Conservation (phyloP, 2,329 filamentous ascomycete genomes). For the Fusarium anguioides region DNA sequence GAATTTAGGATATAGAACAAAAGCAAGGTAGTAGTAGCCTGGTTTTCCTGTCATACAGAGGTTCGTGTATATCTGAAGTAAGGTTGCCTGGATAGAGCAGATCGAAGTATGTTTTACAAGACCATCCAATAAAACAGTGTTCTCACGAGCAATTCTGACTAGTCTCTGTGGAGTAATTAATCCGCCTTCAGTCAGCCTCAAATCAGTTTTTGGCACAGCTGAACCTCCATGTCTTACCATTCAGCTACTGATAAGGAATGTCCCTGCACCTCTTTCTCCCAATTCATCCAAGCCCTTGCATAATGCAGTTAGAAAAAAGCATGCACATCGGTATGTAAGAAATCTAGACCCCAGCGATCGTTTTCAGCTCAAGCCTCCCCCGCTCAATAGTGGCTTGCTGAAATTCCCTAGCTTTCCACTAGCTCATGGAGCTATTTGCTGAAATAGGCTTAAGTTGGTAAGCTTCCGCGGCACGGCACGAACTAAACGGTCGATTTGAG, state of each 20-base stretch:
- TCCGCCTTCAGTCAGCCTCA: neutral
- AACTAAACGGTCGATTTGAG: neutral
- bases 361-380: neutral
- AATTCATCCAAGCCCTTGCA: neutral
- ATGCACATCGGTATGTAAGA: neutral
- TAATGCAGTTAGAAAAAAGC: too few species aligned
- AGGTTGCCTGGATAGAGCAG: too few species aligned
- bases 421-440: neutral
- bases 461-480: slow-evolving; percentile 1
- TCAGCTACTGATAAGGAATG: neutral
- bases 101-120: too few species aligned
- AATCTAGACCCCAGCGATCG: neutral
- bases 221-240: neutral
- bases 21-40: too few species aligned
- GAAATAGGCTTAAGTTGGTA: too few species aligned
- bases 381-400: slow-evolving; percentile 7
- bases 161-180: neutral
- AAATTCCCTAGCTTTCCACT: slow-evolving; percentile 2
- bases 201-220: neutral
- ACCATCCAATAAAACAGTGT: too few species aligned
- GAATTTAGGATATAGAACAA: too few species aligned
- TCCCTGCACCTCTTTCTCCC: too few species aligned
- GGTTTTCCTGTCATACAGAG: too few species aligned
- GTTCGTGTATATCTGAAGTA: too few species aligned
- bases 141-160: neutral